phyloP scores from a whole-genome alignment of 768 basidiomycete genomes.

The Mycena vitilis region DNA sequence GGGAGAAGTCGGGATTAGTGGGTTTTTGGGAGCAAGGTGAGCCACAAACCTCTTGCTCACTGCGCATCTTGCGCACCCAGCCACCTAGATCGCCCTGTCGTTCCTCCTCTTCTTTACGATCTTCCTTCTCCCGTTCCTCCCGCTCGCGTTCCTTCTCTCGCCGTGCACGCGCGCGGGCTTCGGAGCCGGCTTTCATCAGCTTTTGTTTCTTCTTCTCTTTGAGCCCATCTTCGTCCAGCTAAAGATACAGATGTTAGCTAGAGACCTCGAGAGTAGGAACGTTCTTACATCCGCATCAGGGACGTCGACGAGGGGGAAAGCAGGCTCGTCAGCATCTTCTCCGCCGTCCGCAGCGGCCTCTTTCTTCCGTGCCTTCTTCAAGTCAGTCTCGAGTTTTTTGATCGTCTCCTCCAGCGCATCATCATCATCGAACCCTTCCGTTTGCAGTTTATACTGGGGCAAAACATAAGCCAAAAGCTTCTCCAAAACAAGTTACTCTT shows the following conservation, averaged over 20 bases:
- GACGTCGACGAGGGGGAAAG: slow-evolving; percentile 91
- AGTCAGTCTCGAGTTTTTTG: slow-evolving; percentile 84
- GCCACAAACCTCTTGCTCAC: slow-evolving; percentile 79
- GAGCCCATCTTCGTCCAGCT: slow-evolving; percentile 90
- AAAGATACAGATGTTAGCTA: neutral
- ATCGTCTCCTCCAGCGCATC: slow-evolving; percentile 82
- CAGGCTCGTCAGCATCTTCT: slow-evolving; percentile 74
- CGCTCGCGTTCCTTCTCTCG: slow-evolving; percentile 90
- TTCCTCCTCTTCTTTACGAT: slow-evolving; percentile 83
- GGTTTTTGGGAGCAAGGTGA: neutral
- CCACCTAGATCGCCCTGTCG: slow-evolving; percentile 74
- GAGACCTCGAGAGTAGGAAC: neutral
- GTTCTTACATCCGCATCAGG: slow-evolving; percentile 84
- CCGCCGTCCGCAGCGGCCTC: slow-evolving; percentile 79
- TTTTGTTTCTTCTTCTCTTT: slow-evolving; percentile 97
- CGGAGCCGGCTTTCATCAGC: slow-evolving; percentile 92
- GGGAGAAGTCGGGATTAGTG: neutral
- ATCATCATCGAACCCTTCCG: slow-evolving; percentile 83
- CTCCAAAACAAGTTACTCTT: slow-evolving; percentile 37
- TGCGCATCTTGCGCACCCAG: slow-evolving; percentile 81
- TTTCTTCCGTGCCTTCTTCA: slow-evolving; percentile 85
- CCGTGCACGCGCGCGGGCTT: slow-evolving; percentile 85
- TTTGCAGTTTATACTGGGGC: slow-evolving; percentile 65
- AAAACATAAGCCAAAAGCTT: slow-evolving; percentile 5
- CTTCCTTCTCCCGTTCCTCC: slow-evolving; percentile 75